Percentiles rank a stretch among this genome's conserved stretches.
Evolutionary conservation across 305 asterid genomes (phyloP).

Genomic region (Solanum chacoense): DNA sequence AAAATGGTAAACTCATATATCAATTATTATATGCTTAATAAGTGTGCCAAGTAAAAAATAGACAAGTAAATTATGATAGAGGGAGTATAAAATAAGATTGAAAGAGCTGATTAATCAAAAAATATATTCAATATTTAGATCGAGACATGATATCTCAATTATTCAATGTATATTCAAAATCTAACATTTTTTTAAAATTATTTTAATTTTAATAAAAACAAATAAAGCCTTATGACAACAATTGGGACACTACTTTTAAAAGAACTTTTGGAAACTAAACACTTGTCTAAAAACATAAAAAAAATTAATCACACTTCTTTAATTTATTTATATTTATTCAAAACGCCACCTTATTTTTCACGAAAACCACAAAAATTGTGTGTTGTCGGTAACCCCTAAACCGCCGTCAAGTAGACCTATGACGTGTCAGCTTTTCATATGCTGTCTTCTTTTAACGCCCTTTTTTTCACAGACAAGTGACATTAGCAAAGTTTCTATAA

Average conservation of each 20-base stretch:
- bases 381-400: neutral
- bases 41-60: too few species aligned
- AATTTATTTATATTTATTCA: neutral
- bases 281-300: neutral
- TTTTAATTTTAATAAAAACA: too few species aligned
- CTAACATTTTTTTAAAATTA: too few species aligned
- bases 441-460: neutral
- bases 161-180: too few species aligned
- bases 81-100: neutral
- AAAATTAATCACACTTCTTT: neutral
- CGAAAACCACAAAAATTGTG: neutral
- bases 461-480: neutral
- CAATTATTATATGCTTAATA: too few species aligned
- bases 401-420: neutral
- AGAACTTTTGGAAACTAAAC: neutral
- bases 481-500: neutral
- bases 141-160: neutral
- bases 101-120: neutral
- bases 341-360: neutral
- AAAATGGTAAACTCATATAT: too few species aligned
- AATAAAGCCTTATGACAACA: neutral
- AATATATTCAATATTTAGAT: too few species aligned
- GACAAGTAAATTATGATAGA: too few species aligned
- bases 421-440: neutral
- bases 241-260: too few species aligned